Conservation (phyloP, 2,329 filamentous ascomycete species). For the Trichoderma harzianum region DNA sequence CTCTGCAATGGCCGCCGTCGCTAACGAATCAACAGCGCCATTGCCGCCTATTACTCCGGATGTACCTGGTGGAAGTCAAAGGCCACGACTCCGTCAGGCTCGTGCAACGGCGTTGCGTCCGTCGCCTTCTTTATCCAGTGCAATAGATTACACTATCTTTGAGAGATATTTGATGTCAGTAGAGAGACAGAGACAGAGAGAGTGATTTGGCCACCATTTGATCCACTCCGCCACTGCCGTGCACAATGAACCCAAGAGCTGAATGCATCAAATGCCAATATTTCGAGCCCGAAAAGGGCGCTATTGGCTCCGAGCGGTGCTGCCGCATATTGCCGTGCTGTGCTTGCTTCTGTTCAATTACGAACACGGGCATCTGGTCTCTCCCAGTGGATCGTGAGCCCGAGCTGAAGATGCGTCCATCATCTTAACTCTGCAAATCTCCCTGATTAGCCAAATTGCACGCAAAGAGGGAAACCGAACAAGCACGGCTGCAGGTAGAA, state of each 20-base stretch:
- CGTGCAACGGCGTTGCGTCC: background rate
- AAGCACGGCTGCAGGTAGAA: background rate
- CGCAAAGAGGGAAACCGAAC: background rate
- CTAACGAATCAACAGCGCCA: constrained; percentile 14
- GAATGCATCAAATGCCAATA: background rate
- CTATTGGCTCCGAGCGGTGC: background rate
- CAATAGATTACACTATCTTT: background rate
- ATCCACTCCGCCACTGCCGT: background rate
- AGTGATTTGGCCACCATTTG: background rate
- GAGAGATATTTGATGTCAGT: background rate
- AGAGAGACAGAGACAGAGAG: background rate
- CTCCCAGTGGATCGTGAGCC: constrained; percentile 7
- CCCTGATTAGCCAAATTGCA: constrained; percentile 14
- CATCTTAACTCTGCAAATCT: background rate
- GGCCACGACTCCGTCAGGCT: background rate
- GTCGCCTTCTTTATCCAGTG: background rate
- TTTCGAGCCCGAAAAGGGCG: background rate
- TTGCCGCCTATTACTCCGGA: constrained; percentile 6
- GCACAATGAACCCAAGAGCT: background rate
- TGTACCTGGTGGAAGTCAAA: background rate
- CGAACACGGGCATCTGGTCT: constrained; percentile 5
- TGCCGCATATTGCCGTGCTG: background rate
- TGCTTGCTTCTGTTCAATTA: background rate
- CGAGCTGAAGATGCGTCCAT: constrained; percentile 11
- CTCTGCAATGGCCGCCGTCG: constrained; percentile 14